These are phyloP conservation scores for Pilaira anomala DNA, from an alignment of 192 early-diverging fungal genomes.

Conservation along the genomic window DNA sequence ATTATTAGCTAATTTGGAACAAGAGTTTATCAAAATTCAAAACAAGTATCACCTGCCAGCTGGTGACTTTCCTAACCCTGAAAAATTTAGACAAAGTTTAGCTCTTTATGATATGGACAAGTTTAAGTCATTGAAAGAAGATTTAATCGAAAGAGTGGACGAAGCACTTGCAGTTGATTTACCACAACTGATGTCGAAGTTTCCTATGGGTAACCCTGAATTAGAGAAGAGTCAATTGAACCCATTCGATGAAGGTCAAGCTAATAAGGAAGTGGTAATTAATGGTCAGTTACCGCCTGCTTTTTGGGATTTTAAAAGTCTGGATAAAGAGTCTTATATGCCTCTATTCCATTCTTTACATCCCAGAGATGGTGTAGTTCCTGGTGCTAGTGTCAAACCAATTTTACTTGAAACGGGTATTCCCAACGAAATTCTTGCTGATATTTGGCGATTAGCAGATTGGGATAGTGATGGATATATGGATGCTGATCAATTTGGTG, in stretches of 20 bases:
- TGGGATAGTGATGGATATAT: constrained; percentile 82
- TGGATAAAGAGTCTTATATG: constrained; percentile 50
- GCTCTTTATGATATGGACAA: constrained; percentile 76
- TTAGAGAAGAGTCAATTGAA: constrained; percentile 56
- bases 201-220: constrained; percentile 75
- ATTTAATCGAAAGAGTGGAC: constrained; percentile 62
- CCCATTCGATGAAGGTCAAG: constrained; percentile 41
- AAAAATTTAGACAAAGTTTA: constrained; percentile 66
- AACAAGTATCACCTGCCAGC: constrained; percentile 64
- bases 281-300: constrained; percentile 36
- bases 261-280: neutral
- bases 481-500: constrained; percentile 79
- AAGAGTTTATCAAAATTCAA: constrained; percentile 75
- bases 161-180: constrained; percentile 76
- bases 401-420: constrained; percentile 65
- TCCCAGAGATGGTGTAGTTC: constrained; percentile 55
- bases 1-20: constrained; percentile 67
- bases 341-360: constrained; percentile 47
- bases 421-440: constrained; percentile 58
- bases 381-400: constrained; percentile 54
- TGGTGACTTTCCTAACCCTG: constrained; percentile 83
- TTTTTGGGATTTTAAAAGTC: constrained; percentile 53
- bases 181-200: constrained; percentile 71
- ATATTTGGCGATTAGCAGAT: constrained; percentile 75
- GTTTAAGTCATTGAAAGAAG: constrained; percentile 72